Percentiles rank a stretch among this genome's conserved stretches.
These are phyloP conservation scores for Ophiostoma quercus DNA, from an alignment of 2,329 filamentous ascomycete species.

Conservation along the genomic window DNA sequence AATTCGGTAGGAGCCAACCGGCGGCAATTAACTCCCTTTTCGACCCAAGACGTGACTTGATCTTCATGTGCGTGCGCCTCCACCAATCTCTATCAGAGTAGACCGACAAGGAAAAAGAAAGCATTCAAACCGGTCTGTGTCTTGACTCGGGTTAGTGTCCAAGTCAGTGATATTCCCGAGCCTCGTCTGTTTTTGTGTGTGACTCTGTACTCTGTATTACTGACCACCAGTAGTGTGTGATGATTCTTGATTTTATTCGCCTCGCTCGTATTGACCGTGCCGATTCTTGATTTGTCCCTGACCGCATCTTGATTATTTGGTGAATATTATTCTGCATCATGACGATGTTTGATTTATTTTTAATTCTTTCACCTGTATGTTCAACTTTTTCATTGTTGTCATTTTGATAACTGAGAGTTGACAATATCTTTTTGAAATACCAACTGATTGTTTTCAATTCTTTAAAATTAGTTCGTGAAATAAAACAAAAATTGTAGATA, in stretches of 20 bases:
- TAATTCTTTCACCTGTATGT: no score
- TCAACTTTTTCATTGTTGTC: no score
- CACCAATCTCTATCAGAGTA: background rate
- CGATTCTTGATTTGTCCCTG: background rate
- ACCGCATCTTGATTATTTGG: constrained; percentile 13
- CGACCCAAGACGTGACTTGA: background rate
- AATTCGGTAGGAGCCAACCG: constrained; percentile 19
- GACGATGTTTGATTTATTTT: no score
- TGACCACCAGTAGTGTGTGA: background rate
- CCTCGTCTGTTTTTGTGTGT: background rate
- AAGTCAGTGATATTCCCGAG: constrained; percentile 1
- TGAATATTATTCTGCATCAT: no score
- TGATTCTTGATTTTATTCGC: background rate
- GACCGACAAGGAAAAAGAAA: background rate
- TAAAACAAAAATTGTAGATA: no score
- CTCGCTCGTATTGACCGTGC: background rate
- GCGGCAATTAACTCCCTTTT: background rate
- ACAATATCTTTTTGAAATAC: no score
- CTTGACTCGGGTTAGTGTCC: background rate
- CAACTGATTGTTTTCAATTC: no score
- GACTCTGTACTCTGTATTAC: no score
- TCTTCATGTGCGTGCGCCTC: constrained; percentile 9
- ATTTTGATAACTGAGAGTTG: no score
- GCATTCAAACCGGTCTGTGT: background rate
- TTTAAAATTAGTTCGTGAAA: no score